These are phyloP conservation scores for Myriosclerotinia duriaeana DNA, from an alignment of 2,329 filamentous ascomycete genomes.

Conservation along the genomic window DNA sequence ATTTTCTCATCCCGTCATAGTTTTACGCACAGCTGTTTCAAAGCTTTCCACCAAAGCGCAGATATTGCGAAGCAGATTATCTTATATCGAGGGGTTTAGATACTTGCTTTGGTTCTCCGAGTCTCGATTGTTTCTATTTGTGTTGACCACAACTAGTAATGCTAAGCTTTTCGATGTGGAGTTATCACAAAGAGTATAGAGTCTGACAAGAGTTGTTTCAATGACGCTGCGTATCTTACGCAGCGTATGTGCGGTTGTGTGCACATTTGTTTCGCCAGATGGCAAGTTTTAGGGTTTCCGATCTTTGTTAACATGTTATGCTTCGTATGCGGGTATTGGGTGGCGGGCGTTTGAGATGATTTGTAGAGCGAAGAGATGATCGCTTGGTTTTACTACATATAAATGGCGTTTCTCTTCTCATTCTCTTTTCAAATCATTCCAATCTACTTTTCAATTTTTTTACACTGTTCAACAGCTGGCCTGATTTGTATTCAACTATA, in stretches of 20 bases:
- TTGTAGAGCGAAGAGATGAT: constrained; percentile 4
- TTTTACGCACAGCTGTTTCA: constrained; percentile 18
- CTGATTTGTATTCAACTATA: constrained; percentile 17
- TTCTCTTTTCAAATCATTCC: not conserved
- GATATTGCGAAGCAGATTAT: not conserved
- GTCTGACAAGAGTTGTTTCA: constrained; percentile 22
- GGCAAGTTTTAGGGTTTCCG: not conserved
- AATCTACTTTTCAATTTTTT: constrained; percentile 2
- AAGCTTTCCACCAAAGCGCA: constrained; percentile 12
- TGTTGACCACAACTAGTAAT: not conserved
- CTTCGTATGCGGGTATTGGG: not conserved
- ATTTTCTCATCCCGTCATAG: not conserved
- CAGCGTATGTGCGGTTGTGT: not conserved
- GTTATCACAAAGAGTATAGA: constrained; percentile 11
- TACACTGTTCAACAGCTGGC: constrained; percentile 12
- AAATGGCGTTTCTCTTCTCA: not conserved
- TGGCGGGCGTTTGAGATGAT: constrained; percentile 11
- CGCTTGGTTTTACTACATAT: not conserved
- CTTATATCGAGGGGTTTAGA: not conserved
- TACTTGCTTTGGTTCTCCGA: not conserved
- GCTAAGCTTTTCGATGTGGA: constrained; percentile 1
- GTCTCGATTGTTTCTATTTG: constrained; percentile 2
- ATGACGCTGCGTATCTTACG: not conserved
- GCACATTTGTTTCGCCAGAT: constrained; percentile 18
- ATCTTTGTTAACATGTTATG: not conserved